Percentiles rank a stretch among this genome's conserved stretches.
Conservation (phyloP, 2,329 filamentous ascomycete genomes). For the Colletotrichum brevisporum region DNA sequence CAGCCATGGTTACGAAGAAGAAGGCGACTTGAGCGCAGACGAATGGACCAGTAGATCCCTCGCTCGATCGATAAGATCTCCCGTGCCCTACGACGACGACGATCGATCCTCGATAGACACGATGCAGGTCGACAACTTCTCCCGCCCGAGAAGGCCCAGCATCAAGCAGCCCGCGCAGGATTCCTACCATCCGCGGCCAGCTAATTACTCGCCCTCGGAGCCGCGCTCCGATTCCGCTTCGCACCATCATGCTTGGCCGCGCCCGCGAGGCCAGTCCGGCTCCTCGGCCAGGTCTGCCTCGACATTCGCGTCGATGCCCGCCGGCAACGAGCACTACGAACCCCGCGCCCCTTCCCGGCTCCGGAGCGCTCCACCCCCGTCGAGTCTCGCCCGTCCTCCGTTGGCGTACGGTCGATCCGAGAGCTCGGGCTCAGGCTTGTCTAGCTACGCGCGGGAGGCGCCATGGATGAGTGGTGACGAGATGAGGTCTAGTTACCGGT, state of each 20-base stretch:
- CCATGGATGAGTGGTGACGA: slow-evolving; percentile 66
- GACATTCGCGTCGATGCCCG: slow-evolving; percentile 60
- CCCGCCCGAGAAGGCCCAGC: slow-evolving; percentile 70
- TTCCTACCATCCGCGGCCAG: slow-evolving; percentile 48
- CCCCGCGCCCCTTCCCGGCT: slow-evolving; percentile 47
- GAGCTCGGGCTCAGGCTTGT: slow-evolving; percentile 51
- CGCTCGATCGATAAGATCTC: slow-evolving; percentile 40
- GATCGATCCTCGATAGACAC: slow-evolving; percentile 41
- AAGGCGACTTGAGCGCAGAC: slow-evolving; percentile 43
- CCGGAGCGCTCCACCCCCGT: slow-evolving; percentile 47
- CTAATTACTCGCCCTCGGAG: slow-evolving; percentile 45
- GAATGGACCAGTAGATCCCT: slow-evolving; percentile 41
- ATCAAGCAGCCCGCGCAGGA: slow-evolving; percentile 60
- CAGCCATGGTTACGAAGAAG: slow-evolving; percentile 40
- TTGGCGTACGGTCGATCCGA: slow-evolving; percentile 50
- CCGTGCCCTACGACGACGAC: slow-evolving; percentile 44
- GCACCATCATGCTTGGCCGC: slow-evolving; percentile 54
- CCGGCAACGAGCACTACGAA: slow-evolving; percentile 58
- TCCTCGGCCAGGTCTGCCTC: slow-evolving; percentile 64
- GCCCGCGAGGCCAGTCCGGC: slow-evolving; percentile 61
- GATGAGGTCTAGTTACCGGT: slow-evolving; percentile 69
- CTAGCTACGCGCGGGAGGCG: slow-evolving; percentile 51
- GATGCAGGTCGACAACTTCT: slow-evolving; percentile 67
- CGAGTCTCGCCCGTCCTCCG: slow-evolving; percentile 47
- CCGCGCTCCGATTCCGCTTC: slow-evolving; percentile 43